Evolutionary conservation across 23 red algal genomes (phyloP).

Genomic region (Chondrus crispus): DNA sequence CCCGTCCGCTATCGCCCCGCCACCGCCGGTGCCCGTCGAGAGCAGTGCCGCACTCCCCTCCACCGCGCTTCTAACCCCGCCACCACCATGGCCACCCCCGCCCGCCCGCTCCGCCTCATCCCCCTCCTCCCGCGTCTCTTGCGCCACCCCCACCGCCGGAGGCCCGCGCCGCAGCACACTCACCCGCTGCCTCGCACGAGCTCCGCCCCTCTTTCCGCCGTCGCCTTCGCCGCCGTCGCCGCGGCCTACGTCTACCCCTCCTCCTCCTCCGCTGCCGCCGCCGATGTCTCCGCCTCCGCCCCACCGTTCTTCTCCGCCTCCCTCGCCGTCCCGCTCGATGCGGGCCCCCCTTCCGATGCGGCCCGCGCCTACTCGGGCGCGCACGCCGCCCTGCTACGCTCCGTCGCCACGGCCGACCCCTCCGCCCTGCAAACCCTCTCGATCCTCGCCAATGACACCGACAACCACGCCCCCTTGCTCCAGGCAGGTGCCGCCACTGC

Average conservation of each 20-base stretch:
- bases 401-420: background rate
- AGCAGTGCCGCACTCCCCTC: too few species aligned
- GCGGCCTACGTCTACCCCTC: background rate
- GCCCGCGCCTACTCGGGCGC: background rate
- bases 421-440: conserved; percentile 37
- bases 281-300: background rate
- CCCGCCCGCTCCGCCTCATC: background rate
- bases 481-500: conserved; percentile 22
- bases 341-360: background rate
- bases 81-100: background rate
- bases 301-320: background rate
- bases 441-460: conserved; percentile 11
- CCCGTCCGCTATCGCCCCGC: too few species aligned
- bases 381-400: background rate
- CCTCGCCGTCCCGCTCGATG: background rate
- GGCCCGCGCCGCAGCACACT: background rate
- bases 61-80: background rate
- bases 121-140: background rate
- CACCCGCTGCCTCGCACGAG: background rate
- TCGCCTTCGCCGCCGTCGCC: background rate
- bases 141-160: background rate
- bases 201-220: background rate
- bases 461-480: conserved; percentile 48
- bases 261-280: background rate
- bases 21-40: too few species aligned